phyloP scores from a whole-genome alignment of 139 green algal species.

The Ulvella scutata region DNA sequence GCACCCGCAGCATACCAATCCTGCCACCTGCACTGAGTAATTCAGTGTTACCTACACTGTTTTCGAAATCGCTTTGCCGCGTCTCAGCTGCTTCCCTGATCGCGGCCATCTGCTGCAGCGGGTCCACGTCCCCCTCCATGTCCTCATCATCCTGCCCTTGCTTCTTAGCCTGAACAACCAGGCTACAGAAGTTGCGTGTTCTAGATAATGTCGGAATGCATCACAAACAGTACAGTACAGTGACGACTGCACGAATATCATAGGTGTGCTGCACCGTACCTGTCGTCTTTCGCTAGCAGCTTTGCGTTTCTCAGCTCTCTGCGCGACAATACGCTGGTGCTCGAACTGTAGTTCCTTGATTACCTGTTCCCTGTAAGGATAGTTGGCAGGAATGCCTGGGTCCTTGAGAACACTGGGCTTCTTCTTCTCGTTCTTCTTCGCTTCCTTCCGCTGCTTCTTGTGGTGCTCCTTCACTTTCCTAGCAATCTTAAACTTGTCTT shows the following conservation, averaged over 20 bases:
- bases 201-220: too few relatives aligned
- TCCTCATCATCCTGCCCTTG: not conserved
- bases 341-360: constrained; percentile 76
- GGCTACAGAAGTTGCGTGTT: not conserved
- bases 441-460: constrained; percentile 69
- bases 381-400: constrained; percentile 78
- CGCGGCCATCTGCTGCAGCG: constrained; percentile 4
- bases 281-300: too few relatives aligned
- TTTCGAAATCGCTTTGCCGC: constrained; percentile 30
- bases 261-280: too few relatives aligned
- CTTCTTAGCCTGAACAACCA: not conserved
- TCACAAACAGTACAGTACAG: too few relatives aligned
- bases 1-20: constrained; percentile 16
- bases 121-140: constrained; percentile 19
- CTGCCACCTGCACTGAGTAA: constrained; percentile 11
- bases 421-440: constrained; percentile 45
- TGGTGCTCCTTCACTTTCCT: constrained; percentile 77
- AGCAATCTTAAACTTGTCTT: constrained; percentile 87
- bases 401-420: constrained; percentile 58
- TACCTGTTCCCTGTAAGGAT: constrained; percentile 91
- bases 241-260: too few relatives aligned
- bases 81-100: constrained; percentile 8
- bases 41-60: constrained; percentile 16
- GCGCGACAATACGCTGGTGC: constrained; percentile 35
- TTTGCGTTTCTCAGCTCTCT: constrained; percentile 29